Base-by-base conservation (phyloP, 179 eudicot genomes). In the Actinidia polygama region DNA sequence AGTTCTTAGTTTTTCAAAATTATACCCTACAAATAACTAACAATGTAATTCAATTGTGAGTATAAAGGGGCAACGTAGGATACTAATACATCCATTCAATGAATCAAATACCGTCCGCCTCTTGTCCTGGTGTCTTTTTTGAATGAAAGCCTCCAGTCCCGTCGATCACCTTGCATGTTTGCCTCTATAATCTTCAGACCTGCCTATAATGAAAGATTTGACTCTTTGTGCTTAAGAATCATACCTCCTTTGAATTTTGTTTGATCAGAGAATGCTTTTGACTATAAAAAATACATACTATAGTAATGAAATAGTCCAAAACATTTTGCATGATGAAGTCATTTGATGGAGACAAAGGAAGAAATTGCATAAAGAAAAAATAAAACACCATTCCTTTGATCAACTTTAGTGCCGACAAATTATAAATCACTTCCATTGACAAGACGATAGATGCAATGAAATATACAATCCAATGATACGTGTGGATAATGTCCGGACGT, bases 141-240 rank as follows among this genome's bases (percentile, higher is more conserved):
- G 75, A 92, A 91, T 47, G 99, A 96, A 83, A 96, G 94, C 69
- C 75, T 91, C 99, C 99, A 96, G 79, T 96, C 99, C 79, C 95
- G 99, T 82, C 98, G 89, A 84, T 96, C 94, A 68, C 99, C 99
- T 85, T 96, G 96, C 92, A 93, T 90, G 85, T 94, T 94, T 73
- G 88, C 86, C 88, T 96, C 91, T 83, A 96, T 91, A 62, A 96
- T 95, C 90, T 96, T 96, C 92, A 96, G 79, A 72, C 95, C 99
- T 79, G 99, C 95, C 99, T 96, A 86, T 84, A 86, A 68, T 63
- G 40, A 4, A n/a, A 36, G 61, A 68, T 24, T 51, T n/a, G 10
- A 36, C 80, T 30, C 6, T 26, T 82, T 14, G 4, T 10, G 55
- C 46, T 9, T 46, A 57, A 36, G 18, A 80, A 59, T 30, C 75